Evolutionary conservation across 108 stramenopile genomes (phyloP), one percentile per base, ranked within the genome.

Genomic region (Ochromonas danica): DNA sequence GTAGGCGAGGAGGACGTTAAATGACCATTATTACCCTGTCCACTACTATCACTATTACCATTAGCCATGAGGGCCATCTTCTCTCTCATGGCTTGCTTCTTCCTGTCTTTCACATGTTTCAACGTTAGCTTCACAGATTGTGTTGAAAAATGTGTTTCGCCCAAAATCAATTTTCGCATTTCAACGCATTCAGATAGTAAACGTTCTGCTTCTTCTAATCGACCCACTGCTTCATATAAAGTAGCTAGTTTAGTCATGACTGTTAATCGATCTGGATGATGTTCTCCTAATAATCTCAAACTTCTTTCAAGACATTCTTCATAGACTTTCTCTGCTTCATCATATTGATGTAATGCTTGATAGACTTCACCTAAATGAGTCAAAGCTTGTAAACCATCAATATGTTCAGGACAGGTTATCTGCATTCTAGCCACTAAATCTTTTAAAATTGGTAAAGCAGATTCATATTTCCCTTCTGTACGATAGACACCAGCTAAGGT

Each of bases 271-370:
- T 67, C 31, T 35, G 63, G 63, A 36, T 67, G 30, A 36, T 67
- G 6, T 14, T 67, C 63, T 31, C 63, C 63, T 36, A 67, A 67
- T 67, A 35, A 28, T 35, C 30, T 14, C 6, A 3, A 14, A 28
- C 63, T 67, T 67, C 6, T 67, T 33, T 67, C 25, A 6, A 67
- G 25, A 33, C 63, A 67, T 67, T 67, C 63, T 31, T 31, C 30
- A 36, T 67, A 67, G 6, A 51, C 6, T 51, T 51, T 6, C 45
- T 51, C 45, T 51, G 45, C 45, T 51, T 51, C 45, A 51, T 22
- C 45, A 51, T 51, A 51, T 51, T 51, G 14, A 51, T 22, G 14
- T 51, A 51, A 51, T 14, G 6, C 22, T 22, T 6, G 14, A 51
- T 14, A 22, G 6, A 22, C 22, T 51, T 14, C 45, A 14, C 14